These are phyloP conservation scores for Reutealis trisperma DNA, from an alignment of 345 rosid genomes.

Conservation along the genomic window DNA sequence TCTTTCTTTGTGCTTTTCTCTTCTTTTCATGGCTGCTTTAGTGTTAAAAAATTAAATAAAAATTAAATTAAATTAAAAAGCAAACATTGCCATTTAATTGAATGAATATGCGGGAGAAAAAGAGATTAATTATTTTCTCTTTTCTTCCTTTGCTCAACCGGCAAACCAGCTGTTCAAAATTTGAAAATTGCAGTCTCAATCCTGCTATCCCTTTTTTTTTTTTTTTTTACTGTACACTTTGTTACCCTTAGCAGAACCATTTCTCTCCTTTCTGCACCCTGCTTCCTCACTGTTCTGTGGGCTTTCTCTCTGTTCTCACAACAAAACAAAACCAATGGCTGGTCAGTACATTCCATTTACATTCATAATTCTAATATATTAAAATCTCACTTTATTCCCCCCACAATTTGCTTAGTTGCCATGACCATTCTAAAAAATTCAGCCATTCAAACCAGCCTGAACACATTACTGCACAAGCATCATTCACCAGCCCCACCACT, in stretches of 20 bases:
- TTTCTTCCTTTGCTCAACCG: conserved; percentile 1
- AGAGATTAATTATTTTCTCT: background rate
- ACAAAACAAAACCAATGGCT: background rate
- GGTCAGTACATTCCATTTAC: background rate
- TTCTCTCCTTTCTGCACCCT: conserved; percentile 8
- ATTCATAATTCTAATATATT: background rate
- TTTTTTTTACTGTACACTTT: conserved; percentile 20
- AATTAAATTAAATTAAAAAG: background rate
- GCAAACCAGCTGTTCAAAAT: conserved; percentile 15
- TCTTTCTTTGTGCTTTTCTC: conserved; percentile 13
- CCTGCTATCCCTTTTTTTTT: background rate
- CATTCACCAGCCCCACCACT: background rate
- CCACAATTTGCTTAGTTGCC: background rate
- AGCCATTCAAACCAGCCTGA: background rate
- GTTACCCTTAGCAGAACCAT: conserved; percentile 3
- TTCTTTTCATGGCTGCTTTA: conserved; percentile 20
- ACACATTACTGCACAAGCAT: background rate
- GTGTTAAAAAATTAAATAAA: background rate
- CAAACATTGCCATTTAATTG: conserved; percentile 11
- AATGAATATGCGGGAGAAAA: conserved; percentile 1
- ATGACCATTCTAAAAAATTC: background rate
- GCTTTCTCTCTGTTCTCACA: background rate
- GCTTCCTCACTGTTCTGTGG: background rate
- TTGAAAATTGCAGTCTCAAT: background rate
- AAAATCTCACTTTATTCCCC: background rate